Evolutionary conservation across 768 basidiomycete genomes (phyloP), one percentile per base, ranked within the genome.

Genomic region (Leccinum variicolor): DNA sequence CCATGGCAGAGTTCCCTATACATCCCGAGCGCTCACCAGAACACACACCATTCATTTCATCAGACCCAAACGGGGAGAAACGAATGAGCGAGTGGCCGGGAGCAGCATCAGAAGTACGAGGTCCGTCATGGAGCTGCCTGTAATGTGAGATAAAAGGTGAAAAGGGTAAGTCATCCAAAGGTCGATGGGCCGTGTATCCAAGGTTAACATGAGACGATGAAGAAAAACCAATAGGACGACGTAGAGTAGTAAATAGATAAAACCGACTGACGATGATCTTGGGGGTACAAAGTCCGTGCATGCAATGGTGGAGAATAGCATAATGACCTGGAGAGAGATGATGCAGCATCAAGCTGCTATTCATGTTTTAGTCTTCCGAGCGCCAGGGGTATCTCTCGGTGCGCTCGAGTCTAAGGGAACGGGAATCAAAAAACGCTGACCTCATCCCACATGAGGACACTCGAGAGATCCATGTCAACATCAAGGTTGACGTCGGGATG

Each of bases 31-130:
- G 79, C 79, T 81, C 79, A 81, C 79, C 75, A 65, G 64, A 53
- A n/a, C 69, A 65, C 52, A 56, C 59, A 64, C 54, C 64, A 62
- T 50, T 55, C 67, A 69, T 70, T 77, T 80, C 80, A 63, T 81
- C 80, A 69, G 67, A 78, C 80, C 79, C 73, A 62, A 39, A 52
- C 62, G 74, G 76, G 78, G 77, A 79, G 79, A 81, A 77, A 79
- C 75, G 59, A 65, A 62, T 31, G 52, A 57, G 56, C 43, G 34
- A 21, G 48, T 49, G 51, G 41, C 54, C 56, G 61, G 66, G 68
- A 64, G 63, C 64, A 60, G 63, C 63, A 64, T 64, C 59, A 52
- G 50, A 66, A 58, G 50, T 55, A 66, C 58, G 55, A 53, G 53
- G 52, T 50, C 23, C 53, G 34, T 48, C 46, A 55, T 50, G 61